Percentiles rank a stretch among this genome's conserved stretches.
These are phyloP conservation scores for Trypanosoma avium DNA, from an alignment of 208 protist species.

Conservation along the genomic window DNA sequence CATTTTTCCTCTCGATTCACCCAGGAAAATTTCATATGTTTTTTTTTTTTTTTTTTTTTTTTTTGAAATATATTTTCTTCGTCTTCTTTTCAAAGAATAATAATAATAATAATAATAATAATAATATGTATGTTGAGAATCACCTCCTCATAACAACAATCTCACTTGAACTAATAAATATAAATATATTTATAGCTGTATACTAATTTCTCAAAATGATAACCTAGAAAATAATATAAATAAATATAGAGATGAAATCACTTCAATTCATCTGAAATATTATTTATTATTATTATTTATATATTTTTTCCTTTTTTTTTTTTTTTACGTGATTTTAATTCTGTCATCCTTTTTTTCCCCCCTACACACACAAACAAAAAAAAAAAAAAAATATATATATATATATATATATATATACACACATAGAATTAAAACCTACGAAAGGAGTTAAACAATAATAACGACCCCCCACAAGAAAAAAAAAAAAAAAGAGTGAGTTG, in stretches of 20 bases:
- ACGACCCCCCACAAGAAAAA: too few species aligned
- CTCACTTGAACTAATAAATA: neutral
- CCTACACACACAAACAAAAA: neutral
- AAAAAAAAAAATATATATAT: neutral
- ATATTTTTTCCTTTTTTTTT: neutral
- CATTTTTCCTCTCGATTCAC: too few species aligned
- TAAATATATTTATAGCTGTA: neutral
- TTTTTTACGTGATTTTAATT: neutral
- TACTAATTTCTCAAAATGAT: neutral
- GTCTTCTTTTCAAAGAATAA: neutral
- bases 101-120: constrained; percentile 1
- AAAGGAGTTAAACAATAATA: too few species aligned
- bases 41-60: too few species aligned
- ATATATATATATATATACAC: constrained; percentile 13
- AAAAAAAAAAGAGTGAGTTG: too few species aligned
- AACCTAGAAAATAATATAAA: too few species aligned
- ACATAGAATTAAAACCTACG: constrained; percentile 6
- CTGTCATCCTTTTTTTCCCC: neutral
- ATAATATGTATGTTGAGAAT: neutral
- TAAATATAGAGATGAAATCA: too few species aligned
- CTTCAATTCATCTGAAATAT: constrained; percentile 9
- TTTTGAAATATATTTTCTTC: too few species aligned
- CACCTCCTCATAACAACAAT: too few species aligned
- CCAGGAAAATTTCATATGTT: too few species aligned
- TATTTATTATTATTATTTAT: constrained; percentile 2